Conservation (phyloP, 768 basidiomycete species). For the Leccinum subgranulosum region DNA sequence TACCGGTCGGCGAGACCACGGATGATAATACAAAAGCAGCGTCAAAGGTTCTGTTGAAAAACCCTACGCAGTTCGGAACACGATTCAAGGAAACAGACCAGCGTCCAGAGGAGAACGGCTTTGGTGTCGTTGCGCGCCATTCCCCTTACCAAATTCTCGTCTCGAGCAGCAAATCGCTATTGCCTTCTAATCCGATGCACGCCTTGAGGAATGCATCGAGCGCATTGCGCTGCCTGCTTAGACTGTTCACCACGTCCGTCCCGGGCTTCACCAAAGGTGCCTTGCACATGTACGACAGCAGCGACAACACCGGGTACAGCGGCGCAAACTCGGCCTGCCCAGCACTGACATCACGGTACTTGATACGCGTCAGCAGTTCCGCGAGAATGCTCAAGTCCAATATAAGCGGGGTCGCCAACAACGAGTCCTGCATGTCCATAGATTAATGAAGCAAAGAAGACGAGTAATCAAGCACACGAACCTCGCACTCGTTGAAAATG, state of each 20-base stretch:
- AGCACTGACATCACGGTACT: conserved; percentile 64
- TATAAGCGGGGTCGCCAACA: conserved; percentile 94
- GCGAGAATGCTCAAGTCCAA: conserved; percentile 91
- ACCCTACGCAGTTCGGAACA: background rate
- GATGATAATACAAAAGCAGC: background rate
- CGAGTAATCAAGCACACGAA: conserved; percentile 26
- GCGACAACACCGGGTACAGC: conserved; percentile 87
- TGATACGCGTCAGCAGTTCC: conserved; percentile 89
- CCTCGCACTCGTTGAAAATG: conserved; percentile 98
- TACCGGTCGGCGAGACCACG: background rate
- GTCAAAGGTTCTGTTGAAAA: background rate
- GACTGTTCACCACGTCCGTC: conserved; percentile 91
- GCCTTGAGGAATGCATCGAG: conserved; percentile 94
- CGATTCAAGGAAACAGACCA: background rate
- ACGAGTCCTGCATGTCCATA: conserved; percentile 62
- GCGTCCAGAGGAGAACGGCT: background rate
- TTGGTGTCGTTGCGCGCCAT: background rate
- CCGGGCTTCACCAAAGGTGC: conserved; percentile 95
- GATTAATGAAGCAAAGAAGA: background rate
- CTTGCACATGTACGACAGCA: conserved; percentile 97
- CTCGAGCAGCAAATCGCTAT: conserved; percentile 80
- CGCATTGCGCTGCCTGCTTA: conserved; percentile 92
- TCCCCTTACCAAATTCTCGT: conserved; percentile 81
- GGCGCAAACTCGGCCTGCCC: conserved; percentile 66
- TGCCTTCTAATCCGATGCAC: conserved; percentile 83